Evolutionary conservation across 768 basidiomycete genomes (phyloP), one percentile per base, ranked within the genome.

Genomic region (Crepidotus variabilis): DNA sequence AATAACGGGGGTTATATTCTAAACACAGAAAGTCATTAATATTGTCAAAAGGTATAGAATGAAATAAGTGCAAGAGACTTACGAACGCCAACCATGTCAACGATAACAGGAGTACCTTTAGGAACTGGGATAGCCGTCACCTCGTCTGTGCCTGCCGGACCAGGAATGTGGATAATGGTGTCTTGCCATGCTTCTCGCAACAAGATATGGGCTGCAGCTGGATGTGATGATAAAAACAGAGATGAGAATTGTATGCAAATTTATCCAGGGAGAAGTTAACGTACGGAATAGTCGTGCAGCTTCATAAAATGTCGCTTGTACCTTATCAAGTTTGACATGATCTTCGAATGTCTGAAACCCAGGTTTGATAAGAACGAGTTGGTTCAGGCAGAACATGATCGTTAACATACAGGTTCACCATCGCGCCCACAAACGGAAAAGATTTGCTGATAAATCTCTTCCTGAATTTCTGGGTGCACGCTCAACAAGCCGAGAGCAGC

Each of bases 1-100:
- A 81, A 60, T 80, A 78, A 11, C 77, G 69, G 1, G 79, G 72
- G 56, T 82, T 82, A 61, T 79, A 75, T 65, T 79, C 80, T 82
- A 49, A 14, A 24, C 20, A 16, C n/a, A 11, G 18, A 5, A 18
- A 23, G n/a, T 28, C 3, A 28, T 28, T 28, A 28, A 4, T 28
- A 28, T 28, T 28, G n/a, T n/a, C n/a, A n/a, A n/a, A n/a, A 28
- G 28, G 28, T 28, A 10, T n/a, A 51, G 45, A 9, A 8, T n/a
- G 10, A 6, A 8, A n/a, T 10, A 54, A 24, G 24, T 28, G 8
- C 28, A 4, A 8, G 28, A 28, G 3, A 72, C 78, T 71, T 60
- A 81, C 79, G 75, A 48, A 79, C 65, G 57, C 78, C 80, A 55
- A 82, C 59, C 75, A 80, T 75, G 57, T 83, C 80, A 5, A 79